Evolutionary conservation across 441 rosid genomes (phyloP), one percentile per base, ranked within the genome.

Genomic region (Gossypium lobatum): DNA sequence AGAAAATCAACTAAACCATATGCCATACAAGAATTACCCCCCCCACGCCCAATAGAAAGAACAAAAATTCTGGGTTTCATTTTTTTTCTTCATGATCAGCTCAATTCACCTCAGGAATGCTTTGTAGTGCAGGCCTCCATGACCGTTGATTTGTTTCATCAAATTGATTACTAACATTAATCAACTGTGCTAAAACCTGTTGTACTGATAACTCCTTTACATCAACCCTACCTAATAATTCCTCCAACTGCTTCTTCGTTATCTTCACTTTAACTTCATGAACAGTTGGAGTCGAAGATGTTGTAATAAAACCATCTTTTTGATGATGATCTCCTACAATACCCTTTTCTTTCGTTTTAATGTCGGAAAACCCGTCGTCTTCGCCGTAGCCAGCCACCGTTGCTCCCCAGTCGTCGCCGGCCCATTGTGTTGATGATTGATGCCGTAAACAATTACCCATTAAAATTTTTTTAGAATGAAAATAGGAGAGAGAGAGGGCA

Each of bases 91-190:
- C 45, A 50, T 68, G 45, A 68, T n/a, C 57, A 25, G 3, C 28
- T 17, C 64, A 78, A 23, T 77, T 78, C 18, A 75, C 76, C 80
- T 89, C 92, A 4, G 94, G 94, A 71, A 89, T 89, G 70, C 92
- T 89, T 59, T 84, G 88, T 16, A 89, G 69, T 45, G 82, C 86
- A 46, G 94, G 94, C 75, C 85, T 81, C 94, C 94, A 89, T 0
- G 88, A 64, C 55, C 79, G 75, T 9, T 78, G 88, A 58, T 82
- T 65, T 1, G 82, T 3, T 59, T 73, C 83, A 55, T 55, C 26
- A 13, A 17, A 76, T 9, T 64, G 31, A 65, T 71, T 76, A 0
- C 81, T 53, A 3, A 62, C 71, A 26, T 34, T 72, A 53, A 84
- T 72, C 77, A 86, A 64, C 71, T 78, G 85, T 18, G 78, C 78